Conservation (phyloP, 2,329 filamentous ascomycete species). For the Ceratocystis colombiana region DNA sequence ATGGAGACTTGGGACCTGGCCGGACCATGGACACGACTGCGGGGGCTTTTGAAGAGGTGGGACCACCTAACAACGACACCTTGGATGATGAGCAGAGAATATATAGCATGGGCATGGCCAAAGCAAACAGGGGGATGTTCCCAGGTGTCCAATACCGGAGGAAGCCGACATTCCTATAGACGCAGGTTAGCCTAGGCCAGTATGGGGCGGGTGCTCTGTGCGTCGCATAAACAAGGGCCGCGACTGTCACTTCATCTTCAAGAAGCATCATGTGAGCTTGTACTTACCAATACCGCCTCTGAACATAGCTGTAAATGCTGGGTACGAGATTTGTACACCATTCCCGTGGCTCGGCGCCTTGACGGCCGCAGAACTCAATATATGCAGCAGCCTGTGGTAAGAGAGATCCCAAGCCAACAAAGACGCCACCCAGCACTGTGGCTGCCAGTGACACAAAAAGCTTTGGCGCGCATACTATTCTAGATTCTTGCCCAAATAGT, state of each 20-base stretch:
- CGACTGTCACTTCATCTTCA: neutral
- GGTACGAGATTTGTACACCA: conserved; percentile 71
- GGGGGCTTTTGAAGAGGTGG: neutral
- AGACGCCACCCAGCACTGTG: conserved; percentile 55
- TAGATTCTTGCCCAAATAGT: neutral
- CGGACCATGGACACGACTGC: neutral
- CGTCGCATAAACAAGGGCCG: neutral
- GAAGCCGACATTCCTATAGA: conserved; percentile 69
- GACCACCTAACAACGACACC: neutral
- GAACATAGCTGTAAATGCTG: conserved; percentile 86
- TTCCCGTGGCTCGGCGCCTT: conserved; percentile 36
- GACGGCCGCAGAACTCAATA: conserved; percentile 51
- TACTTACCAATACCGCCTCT: conserved; percentile 76
- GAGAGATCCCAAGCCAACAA: conserved; percentile 56
- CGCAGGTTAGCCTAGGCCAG: conserved; percentile 1
- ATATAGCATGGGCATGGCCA: conserved; percentile 67
- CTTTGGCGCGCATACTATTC: neutral
- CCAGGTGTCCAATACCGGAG: conserved; percentile 80
- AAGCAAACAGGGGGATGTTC: conserved; percentile 77
- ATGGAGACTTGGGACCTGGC: conserved; percentile 23
- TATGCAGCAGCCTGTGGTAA: conserved; percentile 70
- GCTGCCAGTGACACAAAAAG: conserved; percentile 37
- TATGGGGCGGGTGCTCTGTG: neutral
- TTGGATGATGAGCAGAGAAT: conserved; percentile 39
- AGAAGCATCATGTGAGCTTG: neutral